Conservation (phyloP, 306 rosid species). For the Senna tora region DNA sequence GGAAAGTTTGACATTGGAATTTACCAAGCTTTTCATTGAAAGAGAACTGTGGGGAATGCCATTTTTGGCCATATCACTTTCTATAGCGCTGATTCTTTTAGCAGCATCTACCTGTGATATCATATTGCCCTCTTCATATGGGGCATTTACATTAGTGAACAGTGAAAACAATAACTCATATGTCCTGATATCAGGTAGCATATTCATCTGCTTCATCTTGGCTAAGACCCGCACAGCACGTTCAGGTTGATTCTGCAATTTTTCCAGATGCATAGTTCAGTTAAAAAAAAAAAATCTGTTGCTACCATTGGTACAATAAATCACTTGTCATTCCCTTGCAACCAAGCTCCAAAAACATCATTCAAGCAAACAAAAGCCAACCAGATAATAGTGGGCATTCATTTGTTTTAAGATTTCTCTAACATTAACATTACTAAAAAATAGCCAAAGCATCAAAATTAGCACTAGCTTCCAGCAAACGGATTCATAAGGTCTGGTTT, state of each 20-base stretch:
- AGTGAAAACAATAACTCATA: slow-evolving; percentile 73
- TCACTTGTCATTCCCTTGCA: slow-evolving; percentile 21
- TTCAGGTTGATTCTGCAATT: slow-evolving; percentile 79
- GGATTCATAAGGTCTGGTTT: slow-evolving; percentile 1
- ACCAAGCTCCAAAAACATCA: slow-evolving; percentile 9
- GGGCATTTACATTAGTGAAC: slow-evolving; percentile 80
- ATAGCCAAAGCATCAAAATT: slow-evolving; percentile 1
- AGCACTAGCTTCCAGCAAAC: slow-evolving; percentile 13
- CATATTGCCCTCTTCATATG: slow-evolving; percentile 66
- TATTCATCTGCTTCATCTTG: slow-evolving; percentile 67
- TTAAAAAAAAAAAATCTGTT: slow-evolving; percentile 22
- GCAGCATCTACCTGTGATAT: slow-evolving; percentile 65
- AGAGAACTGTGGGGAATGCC: slow-evolving; percentile 69
- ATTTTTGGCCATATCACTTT: slow-evolving; percentile 69
- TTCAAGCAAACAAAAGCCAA: slow-evolving; percentile 31
- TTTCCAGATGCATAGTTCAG: slow-evolving; percentile 23
- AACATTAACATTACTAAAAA: slow-evolving; percentile 22
- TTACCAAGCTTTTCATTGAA: slow-evolving; percentile 75
- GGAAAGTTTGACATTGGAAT: slow-evolving; percentile 33
- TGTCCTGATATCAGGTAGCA: slow-evolving; percentile 71
- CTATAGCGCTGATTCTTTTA: slow-evolving; percentile 72
- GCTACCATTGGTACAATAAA: slow-evolving; percentile 33
- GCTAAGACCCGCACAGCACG: slow-evolving; percentile 68
- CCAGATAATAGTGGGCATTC: slow-evolving; percentile 24
- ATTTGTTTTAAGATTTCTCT: slow-evolving; percentile 13